Percentiles rank a stretch among this genome's conserved stretches.
Conservation (phyloP, 176 grass and related monocot genomes). For the Tuctoria greenei region DNA sequence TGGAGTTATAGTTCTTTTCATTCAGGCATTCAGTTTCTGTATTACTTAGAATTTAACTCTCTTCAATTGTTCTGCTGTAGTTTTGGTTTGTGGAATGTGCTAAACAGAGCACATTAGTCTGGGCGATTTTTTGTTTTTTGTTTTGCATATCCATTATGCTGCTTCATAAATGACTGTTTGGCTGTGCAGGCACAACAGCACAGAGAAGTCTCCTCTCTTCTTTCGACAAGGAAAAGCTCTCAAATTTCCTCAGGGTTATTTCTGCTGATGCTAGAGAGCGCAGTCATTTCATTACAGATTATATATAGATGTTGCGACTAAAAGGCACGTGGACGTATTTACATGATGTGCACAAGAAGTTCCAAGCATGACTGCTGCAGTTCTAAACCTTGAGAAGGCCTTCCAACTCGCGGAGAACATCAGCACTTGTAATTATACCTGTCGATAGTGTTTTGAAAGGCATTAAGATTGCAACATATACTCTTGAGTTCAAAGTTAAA, state of each 20-base stretch:
- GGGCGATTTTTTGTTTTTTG: neutral
- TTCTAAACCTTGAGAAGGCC: conserved; percentile 54
- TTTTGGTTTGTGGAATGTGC: neutral
- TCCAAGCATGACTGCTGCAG: neutral
- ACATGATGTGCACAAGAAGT: conserved; percentile 45
- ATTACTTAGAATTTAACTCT: neutral
- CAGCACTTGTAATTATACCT: conserved; percentile 86
- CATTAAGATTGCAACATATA: conserved; percentile 30
- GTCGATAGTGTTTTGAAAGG: conserved; percentile 40
- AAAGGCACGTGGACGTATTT: conserved; percentile 39
- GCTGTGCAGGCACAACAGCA: conserved; percentile 15
- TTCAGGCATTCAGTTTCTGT: neutral
- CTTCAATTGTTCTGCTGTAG: conserved; percentile 12
- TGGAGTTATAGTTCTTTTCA: neutral
- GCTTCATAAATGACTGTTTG: conserved; percentile 16
- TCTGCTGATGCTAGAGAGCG: conserved; percentile 23
- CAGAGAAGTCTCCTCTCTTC: conserved; percentile 16
- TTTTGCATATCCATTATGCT: conserved; percentile 7
- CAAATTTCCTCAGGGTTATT: conserved; percentile 24
- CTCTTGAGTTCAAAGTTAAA: conserved; percentile 15
- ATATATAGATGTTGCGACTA: conserved; percentile 32
- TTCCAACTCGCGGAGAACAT: conserved; percentile 74
- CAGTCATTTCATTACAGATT: conserved; percentile 20
- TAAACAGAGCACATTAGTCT: neutral
- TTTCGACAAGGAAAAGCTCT: conserved; percentile 31